Conservation (phyloP, 2,329 filamentous ascomycete genomes). For the Eutypella sp. region DNA sequence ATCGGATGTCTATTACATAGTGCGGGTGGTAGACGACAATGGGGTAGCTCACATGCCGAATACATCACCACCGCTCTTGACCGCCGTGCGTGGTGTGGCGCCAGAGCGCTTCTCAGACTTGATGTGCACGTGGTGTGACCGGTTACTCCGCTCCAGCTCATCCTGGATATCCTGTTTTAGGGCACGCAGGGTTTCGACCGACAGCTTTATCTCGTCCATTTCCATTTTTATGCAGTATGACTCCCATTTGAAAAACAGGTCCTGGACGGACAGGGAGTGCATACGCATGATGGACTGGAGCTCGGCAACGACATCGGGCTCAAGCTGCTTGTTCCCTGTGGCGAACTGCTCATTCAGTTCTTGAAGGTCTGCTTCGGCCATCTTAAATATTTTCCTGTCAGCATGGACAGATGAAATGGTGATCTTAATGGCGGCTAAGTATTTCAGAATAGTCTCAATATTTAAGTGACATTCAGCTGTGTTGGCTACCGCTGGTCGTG, state of each 20-base stretch:
- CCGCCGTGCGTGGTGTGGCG: constrained; percentile 57
- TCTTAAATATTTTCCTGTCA: constrained; percentile 15
- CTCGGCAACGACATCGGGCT: constrained; percentile 74
- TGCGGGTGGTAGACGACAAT: neutral
- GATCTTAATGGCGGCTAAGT: too few relatives aligned
- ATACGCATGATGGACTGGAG: constrained; percentile 81
- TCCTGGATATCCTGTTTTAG: constrained; percentile 89
- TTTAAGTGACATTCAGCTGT: too few relatives aligned
- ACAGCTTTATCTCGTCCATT: constrained; percentile 66
- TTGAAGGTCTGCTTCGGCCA: constrained; percentile 34
- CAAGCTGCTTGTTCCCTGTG: constrained; percentile 52
- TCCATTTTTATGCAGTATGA: constrained; percentile 96
- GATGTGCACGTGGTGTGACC: constrained; percentile 56
- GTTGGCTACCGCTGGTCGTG: neutral
- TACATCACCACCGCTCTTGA: constrained; percentile 59
- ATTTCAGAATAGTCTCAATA: too few relatives aligned
- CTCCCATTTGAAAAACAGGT: constrained; percentile 98
- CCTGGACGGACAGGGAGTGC: constrained; percentile 74
- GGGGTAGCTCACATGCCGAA: constrained; percentile 66
- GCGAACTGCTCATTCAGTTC: constrained; percentile 51
- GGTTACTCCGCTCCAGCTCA: constrained; percentile 69
- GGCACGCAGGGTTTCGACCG: constrained; percentile 64
- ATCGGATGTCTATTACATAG: constrained; percentile 1
- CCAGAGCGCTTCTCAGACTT: constrained; percentile 58
- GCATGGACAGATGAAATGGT: too few relatives aligned